Conservation (phyloP, 2,329 filamentous ascomycete genomes). For the Exophiala bonariae region DNA sequence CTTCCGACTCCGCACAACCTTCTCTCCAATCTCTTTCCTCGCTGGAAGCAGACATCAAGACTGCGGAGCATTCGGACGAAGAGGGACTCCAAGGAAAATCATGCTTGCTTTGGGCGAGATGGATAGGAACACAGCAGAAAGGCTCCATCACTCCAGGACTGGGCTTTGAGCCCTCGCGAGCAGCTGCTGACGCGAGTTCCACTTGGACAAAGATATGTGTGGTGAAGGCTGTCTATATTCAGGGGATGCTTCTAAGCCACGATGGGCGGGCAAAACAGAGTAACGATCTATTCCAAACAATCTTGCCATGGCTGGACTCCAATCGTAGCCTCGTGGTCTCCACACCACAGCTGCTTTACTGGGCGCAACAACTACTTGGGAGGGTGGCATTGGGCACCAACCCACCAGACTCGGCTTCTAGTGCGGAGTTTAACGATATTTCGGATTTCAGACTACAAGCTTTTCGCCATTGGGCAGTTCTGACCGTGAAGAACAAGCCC, state of each 20-base stretch:
- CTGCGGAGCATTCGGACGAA: conserved; percentile 39
- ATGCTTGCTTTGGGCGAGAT: conserved; percentile 66
- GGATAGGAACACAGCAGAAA: conserved; percentile 11
- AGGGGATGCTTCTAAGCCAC: conserved; percentile 53
- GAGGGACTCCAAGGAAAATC: conserved; percentile 75
- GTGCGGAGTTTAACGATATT: conserved; percentile 2
- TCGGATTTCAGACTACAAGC: conserved; percentile 43
- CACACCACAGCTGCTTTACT: conserved; percentile 68
- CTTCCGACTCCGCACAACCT: conserved; percentile 28
- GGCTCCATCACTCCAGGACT: conserved; percentile 19
- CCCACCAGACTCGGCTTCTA: conserved; percentile 12
- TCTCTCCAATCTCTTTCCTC: conserved; percentile 29
- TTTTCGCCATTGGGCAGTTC: conserved; percentile 47
- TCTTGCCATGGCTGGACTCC: conserved; percentile 60
- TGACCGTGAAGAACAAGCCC: conserved; percentile 18
- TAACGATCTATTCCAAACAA: conserved; percentile 64
- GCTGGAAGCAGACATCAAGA: conserved; percentile 20
- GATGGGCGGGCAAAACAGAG: conserved; percentile 52
- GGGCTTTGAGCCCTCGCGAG: conserved; percentile 16
- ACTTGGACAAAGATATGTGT: conserved; percentile 83
- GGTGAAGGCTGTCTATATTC: conserved; percentile 75
- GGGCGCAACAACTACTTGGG: conserved; percentile 76
- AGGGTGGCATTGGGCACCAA: conserved; percentile 68
- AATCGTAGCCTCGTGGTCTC: conserved; percentile 42
- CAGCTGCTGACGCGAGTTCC: conserved; percentile 22